Evolutionary conservation across 306 rosid species (phyloP).

Genomic region (Mimosa bimucronata): DNA sequence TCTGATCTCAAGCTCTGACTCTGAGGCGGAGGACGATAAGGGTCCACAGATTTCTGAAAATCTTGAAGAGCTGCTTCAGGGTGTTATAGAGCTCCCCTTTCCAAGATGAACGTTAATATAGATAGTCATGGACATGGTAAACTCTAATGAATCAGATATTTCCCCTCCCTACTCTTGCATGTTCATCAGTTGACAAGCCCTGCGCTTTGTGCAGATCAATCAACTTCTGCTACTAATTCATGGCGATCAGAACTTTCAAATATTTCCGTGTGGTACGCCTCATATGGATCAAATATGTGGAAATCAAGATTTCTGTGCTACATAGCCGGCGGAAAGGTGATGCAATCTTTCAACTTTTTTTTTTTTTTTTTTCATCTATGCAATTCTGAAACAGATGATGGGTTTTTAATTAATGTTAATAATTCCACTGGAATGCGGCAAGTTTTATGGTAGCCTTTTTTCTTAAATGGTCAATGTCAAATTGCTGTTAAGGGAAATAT

Average conservation of each 20-base stretch:
- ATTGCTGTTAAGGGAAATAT: slow-evolving; percentile 22
- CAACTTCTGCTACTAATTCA: slow-evolving; percentile 37
- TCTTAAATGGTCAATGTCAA: slow-evolving; percentile 27
- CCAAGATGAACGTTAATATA: slow-evolving; percentile 55
- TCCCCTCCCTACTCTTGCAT: neutral
- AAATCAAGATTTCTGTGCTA: slow-evolving; percentile 75
- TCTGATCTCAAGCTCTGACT: slow-evolving; percentile 65
- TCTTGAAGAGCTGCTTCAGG: slow-evolving; percentile 53
- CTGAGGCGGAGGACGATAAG: slow-evolving; percentile 60
- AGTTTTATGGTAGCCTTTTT: slow-evolving; percentile 23
- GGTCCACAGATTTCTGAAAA: slow-evolving; percentile 37
- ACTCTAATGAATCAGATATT: neutral
- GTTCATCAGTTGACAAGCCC: slow-evolving; percentile 32
- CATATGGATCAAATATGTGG: slow-evolving; percentile 90
- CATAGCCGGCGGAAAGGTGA: slow-evolving; percentile 86
- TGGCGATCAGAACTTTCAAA: slow-evolving; percentile 85
- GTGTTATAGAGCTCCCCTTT: slow-evolving; percentile 66
- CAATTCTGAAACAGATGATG: slow-evolving; percentile 28
- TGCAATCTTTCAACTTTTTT: slow-evolving; percentile 14
- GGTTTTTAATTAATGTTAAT: slow-evolving; percentile 3
- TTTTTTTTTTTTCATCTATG: neutral
- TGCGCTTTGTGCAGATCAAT: slow-evolving; percentile 54
- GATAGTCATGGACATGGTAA: slow-evolving; percentile 48
- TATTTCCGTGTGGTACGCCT: slow-evolving; percentile 73
- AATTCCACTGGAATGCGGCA: slow-evolving; percentile 20